Evolutionary conservation across 2,329 filamentous ascomycete genomes (phyloP).

Genomic region (Capronia coronata): DNA sequence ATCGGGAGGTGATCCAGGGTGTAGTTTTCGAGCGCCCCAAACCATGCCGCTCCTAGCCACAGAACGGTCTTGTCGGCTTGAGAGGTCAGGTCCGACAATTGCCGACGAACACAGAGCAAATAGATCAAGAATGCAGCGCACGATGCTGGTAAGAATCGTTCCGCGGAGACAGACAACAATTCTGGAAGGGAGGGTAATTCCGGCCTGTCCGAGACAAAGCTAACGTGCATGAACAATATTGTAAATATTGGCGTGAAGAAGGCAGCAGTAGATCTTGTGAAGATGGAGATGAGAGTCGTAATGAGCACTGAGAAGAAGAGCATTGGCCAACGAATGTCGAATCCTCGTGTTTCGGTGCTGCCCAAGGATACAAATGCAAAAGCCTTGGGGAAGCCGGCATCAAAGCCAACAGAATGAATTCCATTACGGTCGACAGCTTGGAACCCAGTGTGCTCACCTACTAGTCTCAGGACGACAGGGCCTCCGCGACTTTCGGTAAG

Average conservation of each 20-base stretch:
- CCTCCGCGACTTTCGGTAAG: constrained; percentile 50
- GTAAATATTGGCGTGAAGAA: constrained; percentile 53
- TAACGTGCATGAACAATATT: constrained; percentile 55
- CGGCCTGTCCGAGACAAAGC: constrained; percentile 55
- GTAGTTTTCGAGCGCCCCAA: constrained; percentile 56
- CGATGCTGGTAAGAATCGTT: constrained; percentile 53
- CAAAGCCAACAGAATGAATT: constrained; percentile 49
- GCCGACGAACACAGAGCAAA: constrained; percentile 47
- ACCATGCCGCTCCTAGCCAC: constrained; percentile 56
- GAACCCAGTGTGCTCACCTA: constrained; percentile 47
- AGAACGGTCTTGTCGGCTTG: constrained; percentile 56
- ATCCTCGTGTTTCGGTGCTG: constrained; percentile 35
- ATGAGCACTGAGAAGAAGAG: constrained; percentile 51
- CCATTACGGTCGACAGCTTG: constrained; percentile 42
- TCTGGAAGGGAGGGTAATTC: constrained; percentile 49
- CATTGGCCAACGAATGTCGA: constrained; percentile 54
- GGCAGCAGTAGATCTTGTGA: constrained; percentile 49
- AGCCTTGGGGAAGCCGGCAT: constrained; percentile 48
- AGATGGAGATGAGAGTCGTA: constrained; percentile 50
- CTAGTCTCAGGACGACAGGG: constrained; percentile 50
- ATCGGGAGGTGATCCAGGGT: constrained; percentile 59
- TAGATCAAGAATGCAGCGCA: constrained; percentile 55
- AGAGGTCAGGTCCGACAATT: constrained; percentile 47
- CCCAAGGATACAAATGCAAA: constrained; percentile 2
- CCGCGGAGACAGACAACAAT: constrained; percentile 49